Percentiles rank a stretch among this genome's conserved stretches.
phyloP scores from a whole-genome alignment of 2,329 filamentous ascomycete species.

The Botrytis elliptica region DNA sequence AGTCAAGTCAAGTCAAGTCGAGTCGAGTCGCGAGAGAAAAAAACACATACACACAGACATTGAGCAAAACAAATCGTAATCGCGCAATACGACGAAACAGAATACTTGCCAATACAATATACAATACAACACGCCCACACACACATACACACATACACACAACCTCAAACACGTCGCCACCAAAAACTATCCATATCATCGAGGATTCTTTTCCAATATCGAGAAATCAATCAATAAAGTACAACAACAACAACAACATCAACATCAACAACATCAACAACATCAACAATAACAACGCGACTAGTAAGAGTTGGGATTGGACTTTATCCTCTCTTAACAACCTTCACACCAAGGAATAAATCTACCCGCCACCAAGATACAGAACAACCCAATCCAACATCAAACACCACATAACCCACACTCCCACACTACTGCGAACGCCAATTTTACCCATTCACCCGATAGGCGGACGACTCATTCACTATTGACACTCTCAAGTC shows the following conservation, averaged over 20 bases:
- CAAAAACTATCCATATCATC: background rate
- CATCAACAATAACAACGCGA: background rate
- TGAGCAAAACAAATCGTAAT: background rate
- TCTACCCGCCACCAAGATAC: background rate
- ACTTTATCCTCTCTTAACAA: background rate
- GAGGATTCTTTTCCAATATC: background rate
- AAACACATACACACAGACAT: background rate
- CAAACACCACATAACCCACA: background rate
- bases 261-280: background rate
- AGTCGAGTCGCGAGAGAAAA: background rate
- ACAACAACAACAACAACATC: background rate
- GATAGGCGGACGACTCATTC: background rate
- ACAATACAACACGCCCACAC: background rate
- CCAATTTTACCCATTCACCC: background rate
- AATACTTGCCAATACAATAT: background rate
- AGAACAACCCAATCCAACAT: background rate
- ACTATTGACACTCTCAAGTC: background rate
- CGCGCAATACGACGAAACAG: background rate
- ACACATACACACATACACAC: background rate
- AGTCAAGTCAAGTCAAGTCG: background rate
- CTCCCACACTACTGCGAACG: background rate
- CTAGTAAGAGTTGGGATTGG: too few relatives aligned
- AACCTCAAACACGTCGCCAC: background rate
- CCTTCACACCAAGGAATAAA: background rate
- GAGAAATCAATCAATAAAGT: background rate